Evolutionary conservation across 192 early-diverging fungal species (phyloP).

Genomic region (Pilobolus umbonatus): DNA sequence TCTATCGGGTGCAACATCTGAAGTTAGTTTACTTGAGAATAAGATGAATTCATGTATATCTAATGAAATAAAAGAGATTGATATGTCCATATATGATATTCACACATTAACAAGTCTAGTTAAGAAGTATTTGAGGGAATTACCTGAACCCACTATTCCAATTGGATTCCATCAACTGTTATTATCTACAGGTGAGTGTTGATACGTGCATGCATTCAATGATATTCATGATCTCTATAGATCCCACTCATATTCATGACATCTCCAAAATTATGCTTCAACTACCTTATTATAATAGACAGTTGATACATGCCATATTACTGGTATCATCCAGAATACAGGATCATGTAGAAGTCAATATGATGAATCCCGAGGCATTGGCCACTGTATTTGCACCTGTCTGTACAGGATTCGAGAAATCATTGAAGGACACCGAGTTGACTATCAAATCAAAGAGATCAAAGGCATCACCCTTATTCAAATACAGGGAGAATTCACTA

Average conservation of each 20-base stretch:
- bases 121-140: conserved; percentile 28
- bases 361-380: conserved; percentile 34
- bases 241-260: not conserved
- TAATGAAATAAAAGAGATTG: conserved; percentile 24
- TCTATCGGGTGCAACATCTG: conserved; percentile 24
- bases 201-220: not conserved
- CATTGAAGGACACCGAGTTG: conserved; percentile 1
- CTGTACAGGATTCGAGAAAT: conserved; percentile 26
- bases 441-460: not conserved
- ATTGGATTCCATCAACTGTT: conserved; percentile 18
- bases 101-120: conserved; percentile 32
- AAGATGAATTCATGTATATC: conserved; percentile 11
- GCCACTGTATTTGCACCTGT: conserved; percentile 32
- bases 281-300: conserved; percentile 20
- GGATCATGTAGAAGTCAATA: conserved; percentile 13
- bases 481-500: conserved; percentile 1
- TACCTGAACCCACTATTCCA: conserved; percentile 32
- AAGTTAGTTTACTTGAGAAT: conserved; percentile 19
- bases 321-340: conserved; percentile 17
- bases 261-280: conserved; percentile 5
- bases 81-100: conserved; percentile 23
- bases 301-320: conserved; percentile 29
- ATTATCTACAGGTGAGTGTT: conserved; percentile 12
- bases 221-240: not conserved
- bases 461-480: not conserved